Conservation (phyloP, 2,329 filamentous ascomycete genomes). For the Pseudocercospora macadamiae region DNA sequence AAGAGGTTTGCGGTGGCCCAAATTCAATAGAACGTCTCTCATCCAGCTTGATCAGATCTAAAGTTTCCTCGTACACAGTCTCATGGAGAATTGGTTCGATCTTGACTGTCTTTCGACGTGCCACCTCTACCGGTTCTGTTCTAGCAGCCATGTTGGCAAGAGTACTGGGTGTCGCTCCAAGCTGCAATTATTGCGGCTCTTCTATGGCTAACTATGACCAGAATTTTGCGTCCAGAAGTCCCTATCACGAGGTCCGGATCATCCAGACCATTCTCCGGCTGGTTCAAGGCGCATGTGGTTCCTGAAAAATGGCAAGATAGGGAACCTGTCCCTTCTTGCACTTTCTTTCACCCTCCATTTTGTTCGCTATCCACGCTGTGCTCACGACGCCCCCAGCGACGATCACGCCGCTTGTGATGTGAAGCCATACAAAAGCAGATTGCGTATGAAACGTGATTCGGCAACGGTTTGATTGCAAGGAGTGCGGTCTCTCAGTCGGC, state of each 20-base stretch:
- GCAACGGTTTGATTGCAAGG: background rate
- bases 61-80: background rate
- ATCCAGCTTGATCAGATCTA: background rate
- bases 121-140: background rate
- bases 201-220: background rate
- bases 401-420: slow-evolving; percentile 1
- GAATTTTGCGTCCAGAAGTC: background rate
- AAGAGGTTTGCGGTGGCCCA: background rate
- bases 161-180: background rate
- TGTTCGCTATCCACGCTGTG: background rate
- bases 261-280: too few species aligned
- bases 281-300: background rate
- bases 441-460: background rate
- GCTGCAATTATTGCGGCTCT: background rate
- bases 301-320: too few species aligned
- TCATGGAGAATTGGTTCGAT: background rate
- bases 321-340: background rate
- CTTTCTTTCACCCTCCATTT: background rate
- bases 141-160: background rate
- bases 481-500: background rate
- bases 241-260: too few species aligned
- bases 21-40: background rate
- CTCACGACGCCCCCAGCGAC: background rate
- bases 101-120: background rate
- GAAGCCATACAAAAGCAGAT: background rate